A percentile compares a stretch with the other conserved stretches of the same genome.
Evolutionary conservation across 805 yeast genomes (phyloP).

Genomic region (Gaillardinia entomophila): DNA sequence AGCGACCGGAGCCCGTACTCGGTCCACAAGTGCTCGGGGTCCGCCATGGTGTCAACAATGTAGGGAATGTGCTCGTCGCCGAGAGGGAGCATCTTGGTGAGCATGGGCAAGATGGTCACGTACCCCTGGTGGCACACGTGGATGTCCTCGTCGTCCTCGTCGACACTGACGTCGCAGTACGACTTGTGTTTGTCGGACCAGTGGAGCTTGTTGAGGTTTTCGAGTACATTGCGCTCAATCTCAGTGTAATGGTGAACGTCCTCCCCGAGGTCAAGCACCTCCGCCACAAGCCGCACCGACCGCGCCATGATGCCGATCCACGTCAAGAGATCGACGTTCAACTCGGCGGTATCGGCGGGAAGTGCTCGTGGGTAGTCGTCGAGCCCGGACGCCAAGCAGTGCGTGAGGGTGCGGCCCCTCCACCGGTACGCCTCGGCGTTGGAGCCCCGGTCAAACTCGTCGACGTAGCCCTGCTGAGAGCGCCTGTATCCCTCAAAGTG

Average conservation of each 20-base stretch:
- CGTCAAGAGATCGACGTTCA: constrained; percentile 81
- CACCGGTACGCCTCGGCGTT: constrained; percentile 73
- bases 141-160: constrained; percentile 59
- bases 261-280: constrained; percentile 47
- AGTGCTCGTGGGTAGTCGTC: constrained; percentile 92
- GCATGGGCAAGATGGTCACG: constrained; percentile 78
- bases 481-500: constrained; percentile 84
- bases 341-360: constrained; percentile 79
- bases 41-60: constrained; percentile 47
- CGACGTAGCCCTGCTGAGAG: constrained; percentile 72
- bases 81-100: constrained; percentile 56
- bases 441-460: constrained; percentile 58
- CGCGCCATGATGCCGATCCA: constrained; percentile 95
- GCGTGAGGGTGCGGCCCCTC: constrained; percentile 85
- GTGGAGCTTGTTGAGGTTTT: constrained; percentile 67
- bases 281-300: constrained; percentile 71
- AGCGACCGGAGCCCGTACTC: constrained; percentile 77
- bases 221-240: constrained; percentile 51
- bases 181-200: constrained; percentile 66
- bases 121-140: constrained; percentile 89
- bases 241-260: constrained; percentile 51
- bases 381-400: constrained; percentile 86
- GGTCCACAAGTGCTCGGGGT: constrained; percentile 73
- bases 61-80: constrained; percentile 32
- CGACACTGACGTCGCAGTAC: constrained; percentile 80